Evolutionary conservation across 768 basidiomycete species (phyloP).

Genomic region (Trametes meyenii): DNA sequence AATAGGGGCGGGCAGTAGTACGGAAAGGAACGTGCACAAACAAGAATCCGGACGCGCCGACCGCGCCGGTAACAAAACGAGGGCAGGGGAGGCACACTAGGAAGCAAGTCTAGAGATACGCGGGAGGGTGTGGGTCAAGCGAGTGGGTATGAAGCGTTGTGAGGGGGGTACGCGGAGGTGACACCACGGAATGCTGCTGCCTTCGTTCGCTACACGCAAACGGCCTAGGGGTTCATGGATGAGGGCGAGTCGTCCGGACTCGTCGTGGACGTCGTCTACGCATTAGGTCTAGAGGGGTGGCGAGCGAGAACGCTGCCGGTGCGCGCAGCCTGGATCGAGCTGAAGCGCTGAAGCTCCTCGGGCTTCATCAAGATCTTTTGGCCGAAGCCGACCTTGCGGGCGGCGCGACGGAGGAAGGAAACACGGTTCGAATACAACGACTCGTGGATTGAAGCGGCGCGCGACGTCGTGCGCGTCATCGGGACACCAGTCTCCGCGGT

Average conservation of each 20-base stretch:
- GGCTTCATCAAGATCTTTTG: slow-evolving; percentile 79
- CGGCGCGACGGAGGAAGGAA: slow-evolving; percentile 87
- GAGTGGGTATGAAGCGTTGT: slow-evolving; percentile 18
- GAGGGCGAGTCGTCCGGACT: slow-evolving; percentile 3
- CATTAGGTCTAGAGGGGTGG: slow-evolving; percentile 59
- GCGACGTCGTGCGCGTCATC: slow-evolving; percentile 85
- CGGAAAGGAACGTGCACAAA: slow-evolving; percentile 22
- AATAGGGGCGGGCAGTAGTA: slow-evolving; percentile 2
- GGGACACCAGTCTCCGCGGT: slow-evolving; percentile 60
- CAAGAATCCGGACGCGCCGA: slow-evolving; percentile 14
- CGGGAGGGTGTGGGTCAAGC: slow-evolving; percentile 14
- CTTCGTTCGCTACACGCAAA: slow-evolving; percentile 14
- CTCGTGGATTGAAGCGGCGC: slow-evolving; percentile 88
- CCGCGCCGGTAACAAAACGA: slow-evolving; percentile 22
- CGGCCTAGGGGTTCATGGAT: neutral
- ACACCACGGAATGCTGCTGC: slow-evolving; percentile 24
- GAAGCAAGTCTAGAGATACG: slow-evolving; percentile 12
- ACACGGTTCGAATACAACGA: slow-evolving; percentile 95
- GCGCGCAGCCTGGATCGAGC: slow-evolving; percentile 79
- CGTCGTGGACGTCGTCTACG: slow-evolving; percentile 35
- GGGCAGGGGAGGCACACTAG: slow-evolving; percentile 16
- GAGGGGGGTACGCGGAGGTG: slow-evolving; percentile 11
- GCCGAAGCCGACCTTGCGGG: slow-evolving; percentile 87
- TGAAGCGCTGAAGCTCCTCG: slow-evolving; percentile 85
- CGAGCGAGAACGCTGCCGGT: slow-evolving; percentile 79